Evolutionary conservation across 805 yeast species (phyloP), one percentile per base, ranked within the genome.

Genomic region (Sugiyamaella qingdaonensis): DNA sequence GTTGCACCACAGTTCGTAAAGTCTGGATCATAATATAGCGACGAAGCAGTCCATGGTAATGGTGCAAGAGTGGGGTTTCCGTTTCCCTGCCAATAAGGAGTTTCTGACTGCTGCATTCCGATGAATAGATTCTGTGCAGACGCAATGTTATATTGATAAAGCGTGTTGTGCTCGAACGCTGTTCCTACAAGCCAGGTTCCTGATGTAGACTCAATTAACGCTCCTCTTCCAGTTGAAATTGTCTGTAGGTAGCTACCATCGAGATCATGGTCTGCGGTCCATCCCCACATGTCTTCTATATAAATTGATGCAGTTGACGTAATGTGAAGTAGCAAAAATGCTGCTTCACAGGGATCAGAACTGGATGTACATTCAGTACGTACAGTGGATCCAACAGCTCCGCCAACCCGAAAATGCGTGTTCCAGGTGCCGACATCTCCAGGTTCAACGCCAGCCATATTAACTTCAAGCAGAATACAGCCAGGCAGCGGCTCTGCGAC

Each of bases 201-300:
- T 3, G 14, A 4, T 13, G 43, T 43, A 10, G 53, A 42, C 24
- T 49, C 53, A 42, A 43, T 24, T 2, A 49, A 18, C 10, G 48
- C 48, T 10, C 48, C 53, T 33, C 53, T 47, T n/a, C 53, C 53
- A 10, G 48, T 49, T 11, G 48, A 49, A 27, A 49, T 49, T 11
- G 35, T 32, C 24, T 49, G 43, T 14, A 27, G 21, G 35, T 43
- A 9, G 14, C 33, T 43, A 2, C 47, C 46, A 43, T 42, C 53
- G 7, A 49, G 35, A 34, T 43, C 53, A 24, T 49, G 53, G 43
- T 49, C 48, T 18, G 53, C 53, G 21, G 53, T 49, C 53, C 48
- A 43, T n/a, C 48, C 52, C 52, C 52, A 49, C 42, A 49, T 43
- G 33, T 49, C 41, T 32, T 49, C 52, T 9, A 49, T 19, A 19